Evolutionary conservation across 1,284 basidiomycete genomes (phyloP).

Genomic region (Trichosporon coremiiforme): DNA sequence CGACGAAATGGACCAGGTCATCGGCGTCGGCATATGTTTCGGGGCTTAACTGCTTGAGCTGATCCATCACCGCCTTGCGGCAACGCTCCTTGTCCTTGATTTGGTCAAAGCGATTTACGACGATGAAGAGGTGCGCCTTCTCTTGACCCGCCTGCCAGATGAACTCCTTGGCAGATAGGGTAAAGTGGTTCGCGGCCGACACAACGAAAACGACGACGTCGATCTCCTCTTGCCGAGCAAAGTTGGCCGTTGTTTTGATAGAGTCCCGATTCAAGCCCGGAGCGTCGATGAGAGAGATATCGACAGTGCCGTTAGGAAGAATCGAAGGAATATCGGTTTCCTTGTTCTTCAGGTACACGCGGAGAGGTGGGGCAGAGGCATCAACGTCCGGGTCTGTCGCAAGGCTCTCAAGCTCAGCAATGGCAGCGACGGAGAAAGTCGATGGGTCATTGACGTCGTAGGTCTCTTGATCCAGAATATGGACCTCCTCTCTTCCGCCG

Average conservation of each 20-base stretch:
- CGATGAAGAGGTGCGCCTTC: constrained; percentile 97
- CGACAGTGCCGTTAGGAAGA: constrained; percentile 92
- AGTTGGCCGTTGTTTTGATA: constrained; percentile 92
- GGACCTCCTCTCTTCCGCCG: constrained; percentile 57
- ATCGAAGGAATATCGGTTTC: constrained; percentile 76
- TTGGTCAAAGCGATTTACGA: constrained; percentile 94
- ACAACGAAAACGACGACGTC: constrained; percentile 99
- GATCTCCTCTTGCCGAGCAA: constrained; percentile 95
- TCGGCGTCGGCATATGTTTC: constrained; percentile 86
- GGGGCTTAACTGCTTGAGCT: constrained; percentile 90
- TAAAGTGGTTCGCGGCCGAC: constrained; percentile 98
- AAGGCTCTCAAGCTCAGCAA: constrained; percentile 77
- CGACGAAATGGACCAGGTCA: constrained; percentile 98
- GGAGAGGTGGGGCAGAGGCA: constrained; percentile 67
- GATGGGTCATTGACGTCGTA: constrained; percentile 73
- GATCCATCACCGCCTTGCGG: constrained; percentile 83
- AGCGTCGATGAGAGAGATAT: constrained; percentile 97
- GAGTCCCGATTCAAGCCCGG: constrained; percentile 97
- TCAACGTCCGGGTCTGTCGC: constrained; percentile 73
- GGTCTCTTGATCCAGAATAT: constrained; percentile 60
- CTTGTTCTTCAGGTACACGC: constrained; percentile 76
- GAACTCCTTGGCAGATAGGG: constrained; percentile 93
- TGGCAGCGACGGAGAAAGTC: constrained; percentile 71
- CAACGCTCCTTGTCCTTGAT: constrained; percentile 96
- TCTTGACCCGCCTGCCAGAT: constrained; percentile 90